Base-by-base conservation (phyloP, 106 monocot species). In the Xerophyta viscosa region DNA sequence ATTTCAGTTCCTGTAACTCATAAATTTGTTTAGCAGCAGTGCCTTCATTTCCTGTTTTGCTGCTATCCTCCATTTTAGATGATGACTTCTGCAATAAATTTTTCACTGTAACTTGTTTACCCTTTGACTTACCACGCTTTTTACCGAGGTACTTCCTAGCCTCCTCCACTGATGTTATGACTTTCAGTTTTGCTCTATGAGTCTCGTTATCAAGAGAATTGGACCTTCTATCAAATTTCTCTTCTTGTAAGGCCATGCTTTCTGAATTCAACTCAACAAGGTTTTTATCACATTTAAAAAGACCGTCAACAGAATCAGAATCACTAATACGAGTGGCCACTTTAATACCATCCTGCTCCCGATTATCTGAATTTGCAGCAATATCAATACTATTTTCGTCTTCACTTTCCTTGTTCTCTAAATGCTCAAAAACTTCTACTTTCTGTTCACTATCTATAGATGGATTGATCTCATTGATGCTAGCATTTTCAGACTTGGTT, bases 111-210 rank as follows among this genome's bases (percentile, higher is more conserved):
- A 23, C 13, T 20, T 51, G 52, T 39, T 24, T 57, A 8, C 36
- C 56, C 10, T 2, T 53, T 57, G 57, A 17, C 8, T 29, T 71
- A 27, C 31, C 39, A 36, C 37, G n/a, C 48, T 62, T 83, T 60
- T 29, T n/a, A 48, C 28, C 48, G 50, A 89, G 80, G 50, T 67
- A 89, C 27, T 84, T 73, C 31, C 66, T 80, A 27, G 83, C 89
- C 65, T 89, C 70, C 52, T 65, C 70, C 23, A 80, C 67, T 30
- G 83, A 89, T 29, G 27, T 70, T 64, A 89, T 77, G 30, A 80
- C 64, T 48, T 62, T 80, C 28, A 70, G 70, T 37, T 71, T 72
- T 11, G 20, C 25, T 44, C 29, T 41, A 44, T 24, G 9, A 30
- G 60, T 37, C 19, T 7, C 48, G 9, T 46, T 51, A 27, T 21